phyloP scores from a whole-genome alignment of 2,329 filamentous ascomycete genomes.

The Lachnellula arida region DNA sequence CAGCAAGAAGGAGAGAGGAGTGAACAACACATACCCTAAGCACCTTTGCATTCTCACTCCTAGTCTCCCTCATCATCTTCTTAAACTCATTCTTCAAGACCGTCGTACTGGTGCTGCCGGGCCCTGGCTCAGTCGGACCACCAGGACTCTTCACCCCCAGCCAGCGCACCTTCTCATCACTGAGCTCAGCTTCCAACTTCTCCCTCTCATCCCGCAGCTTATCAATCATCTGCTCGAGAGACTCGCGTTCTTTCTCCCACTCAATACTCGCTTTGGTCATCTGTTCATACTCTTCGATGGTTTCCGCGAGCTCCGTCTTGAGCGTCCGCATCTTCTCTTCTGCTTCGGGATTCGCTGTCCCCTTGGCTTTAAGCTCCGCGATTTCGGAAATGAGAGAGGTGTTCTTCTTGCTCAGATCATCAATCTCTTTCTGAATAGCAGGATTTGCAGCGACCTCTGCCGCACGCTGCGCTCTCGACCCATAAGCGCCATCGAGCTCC shows the following conservation, averaged over 20 bases:
- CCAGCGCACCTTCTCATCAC: conserved; percentile 63
- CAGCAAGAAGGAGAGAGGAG: conserved; percentile 4
- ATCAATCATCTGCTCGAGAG: conserved; percentile 60
- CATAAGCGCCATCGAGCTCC: conserved; percentile 93
- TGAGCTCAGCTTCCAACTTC: conserved; percentile 56
- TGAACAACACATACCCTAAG: conserved; percentile 51
- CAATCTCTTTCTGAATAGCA: conserved; percentile 54
- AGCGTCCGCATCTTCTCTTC: conserved; percentile 43
- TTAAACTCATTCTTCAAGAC: conserved; percentile 71
- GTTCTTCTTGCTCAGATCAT: conserved; percentile 47
- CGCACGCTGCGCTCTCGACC: conserved; percentile 63
- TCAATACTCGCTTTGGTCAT: conserved; percentile 67
- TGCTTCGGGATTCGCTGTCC: conserved; percentile 4
- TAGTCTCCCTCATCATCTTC: conserved; percentile 74
- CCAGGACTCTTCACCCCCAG: conserved; percentile 56
- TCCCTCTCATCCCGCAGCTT: conserved; percentile 59
- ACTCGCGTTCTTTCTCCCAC: conserved; percentile 65
- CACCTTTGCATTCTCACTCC: conserved; percentile 59
- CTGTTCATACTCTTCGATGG: conserved; percentile 64
- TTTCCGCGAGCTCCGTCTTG: conserved; percentile 62
- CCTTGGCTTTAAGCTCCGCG: conserved; percentile 19
- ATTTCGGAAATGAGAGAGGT: conserved; percentile 25
- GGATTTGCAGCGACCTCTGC: conserved; percentile 59
- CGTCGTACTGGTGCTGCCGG: conserved; percentile 53
- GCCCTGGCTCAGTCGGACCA: conserved; percentile 32